Base-by-base conservation (phyloP, 176 grass and related monocot genomes). In the Otatea glauca region DNA sequence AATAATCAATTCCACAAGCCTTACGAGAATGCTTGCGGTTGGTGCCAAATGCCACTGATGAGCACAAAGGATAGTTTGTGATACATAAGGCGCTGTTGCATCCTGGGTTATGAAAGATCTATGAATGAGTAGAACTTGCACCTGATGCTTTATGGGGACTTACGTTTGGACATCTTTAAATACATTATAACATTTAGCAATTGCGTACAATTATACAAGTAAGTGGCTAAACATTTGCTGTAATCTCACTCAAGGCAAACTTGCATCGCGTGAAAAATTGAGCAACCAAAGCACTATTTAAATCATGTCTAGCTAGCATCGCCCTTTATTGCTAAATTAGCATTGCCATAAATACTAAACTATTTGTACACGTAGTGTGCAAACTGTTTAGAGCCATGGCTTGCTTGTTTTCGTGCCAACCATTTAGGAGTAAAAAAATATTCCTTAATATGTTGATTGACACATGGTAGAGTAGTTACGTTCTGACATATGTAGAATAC, bases 361-460 rank as follows among this genome's bases (percentile, higher is more conserved):
- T 23, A 42, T 43, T 10, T 5, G 38, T 42, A 44, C 67, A 70
- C 21, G 20, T 23, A 23, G 38, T 54, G 39, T 17, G 20, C 39
- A n/a, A 43, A 69, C 66, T 23, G 9, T 43, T 21, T 21, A 61
- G 9, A 61, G 9, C 18, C 58, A 61, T 61, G n/a, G 9, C 18
- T 69, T 39, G 18, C 39, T 70, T 44, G 8, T 70, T 70, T 43
- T 44, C 2, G 2, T 12, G 20, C 67, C 20, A 44, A 23, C 20
- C 20, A 70, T 70, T 70, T 44, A 43, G 38, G 18, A 70, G 5
- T 23, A 9, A 6, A 70, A 70, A 42, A 70, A 44, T 70, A 70
- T 44, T 43, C n/a, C 17, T 69, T 13, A 42, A 42, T 42, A 69
- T 69, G 20, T 69, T 69, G 18, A 69, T 69, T 70, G 67, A 44